These are phyloP conservation scores for Pseudogymnoascus sp. DNA, from an alignment of 2,329 filamentous ascomycete species.

Conservation along the genomic window DNA sequence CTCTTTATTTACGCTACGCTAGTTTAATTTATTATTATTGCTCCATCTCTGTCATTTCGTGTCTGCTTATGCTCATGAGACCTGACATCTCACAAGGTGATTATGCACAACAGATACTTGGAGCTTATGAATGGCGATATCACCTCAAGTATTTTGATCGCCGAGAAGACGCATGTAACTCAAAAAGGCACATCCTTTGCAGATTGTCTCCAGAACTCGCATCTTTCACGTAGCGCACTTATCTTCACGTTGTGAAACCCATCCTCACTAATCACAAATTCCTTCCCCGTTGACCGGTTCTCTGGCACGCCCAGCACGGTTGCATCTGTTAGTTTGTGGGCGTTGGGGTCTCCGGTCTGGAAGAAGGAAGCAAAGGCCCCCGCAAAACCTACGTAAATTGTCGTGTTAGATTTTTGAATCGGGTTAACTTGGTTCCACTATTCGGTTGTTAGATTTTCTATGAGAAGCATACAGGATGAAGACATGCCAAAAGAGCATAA, in stretches of 20 bases:
- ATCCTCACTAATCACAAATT: constrained; percentile 42
- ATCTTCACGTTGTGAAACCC: constrained; percentile 37
- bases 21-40: neutral
- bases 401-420: constrained; percentile 41
- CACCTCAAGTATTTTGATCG: no score
- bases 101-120: no score
- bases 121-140: no score
- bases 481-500: constrained; percentile 13
- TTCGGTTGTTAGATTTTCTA: neutral
- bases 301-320: constrained; percentile 38
- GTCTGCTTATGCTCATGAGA: neutral
- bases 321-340: constrained; percentile 42
- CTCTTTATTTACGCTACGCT: neutral
- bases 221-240: constrained; percentile 36
- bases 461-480: neutral
- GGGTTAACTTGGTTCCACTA: constrained; percentile 49
- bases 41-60: neutral
- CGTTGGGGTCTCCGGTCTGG: constrained; percentile 49
- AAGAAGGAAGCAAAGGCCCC: constrained; percentile 55
- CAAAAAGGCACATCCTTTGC: constrained; percentile 39
- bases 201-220: constrained; percentile 44
- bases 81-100: neutral
- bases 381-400: constrained; percentile 47
- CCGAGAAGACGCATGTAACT: neutral
- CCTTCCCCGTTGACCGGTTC: constrained; percentile 26